Evolutionary conservation across 257 asterid species (phyloP), one percentile per base, ranked within the genome.

Genomic region (Ehretia macrophylla): DNA sequence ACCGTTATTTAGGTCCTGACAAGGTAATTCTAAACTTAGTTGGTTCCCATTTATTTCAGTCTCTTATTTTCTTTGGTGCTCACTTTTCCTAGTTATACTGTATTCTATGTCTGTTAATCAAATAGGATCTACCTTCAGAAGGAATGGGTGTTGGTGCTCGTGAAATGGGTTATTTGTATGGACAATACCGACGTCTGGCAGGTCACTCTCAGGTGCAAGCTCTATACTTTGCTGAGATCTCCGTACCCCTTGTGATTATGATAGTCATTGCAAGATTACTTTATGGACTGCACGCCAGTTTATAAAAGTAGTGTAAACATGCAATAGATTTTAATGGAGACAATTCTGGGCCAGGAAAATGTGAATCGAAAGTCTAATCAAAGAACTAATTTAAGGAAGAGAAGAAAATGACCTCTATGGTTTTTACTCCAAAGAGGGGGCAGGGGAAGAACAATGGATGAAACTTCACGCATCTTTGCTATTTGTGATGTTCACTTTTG

Each of bases 131-230:
- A 68, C 99, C 99, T 72, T 88, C 96, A 9, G 99, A 92, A 76
- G 99, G 90, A 74, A 83, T 88, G 87, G 99, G 99, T 12, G 99
- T 92, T 59, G 96, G 97, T 45, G 78, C 96, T 51, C 97, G 95
- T 54, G 99, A 92, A 74, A 92, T 92, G 97, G 99, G 99, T 67
- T 92, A 84, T 74, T 76, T 92, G 59, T 87, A 83, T 64, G 99
- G 99, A 49, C 99, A 92, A 62, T 92, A 92, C 78, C 78, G 99
- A 53, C 97, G 97, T 53, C 77, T 92, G 63, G 83, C 86, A 44
- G 99, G 99, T 67, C 88, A 92, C 74, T 88, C 97, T 67, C 99
- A 92, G 99, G 99, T 89, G 58, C 67, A 60, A 68, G 58, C 64
- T 42, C 58, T 55, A 20, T 49, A 12, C 10, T 59, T 67, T 55